Evolutionary conservation across 2,329 filamentous ascomycete species (phyloP), one percentile per base, ranked within the genome.

Genomic region (Talaromyces piceae): DNA sequence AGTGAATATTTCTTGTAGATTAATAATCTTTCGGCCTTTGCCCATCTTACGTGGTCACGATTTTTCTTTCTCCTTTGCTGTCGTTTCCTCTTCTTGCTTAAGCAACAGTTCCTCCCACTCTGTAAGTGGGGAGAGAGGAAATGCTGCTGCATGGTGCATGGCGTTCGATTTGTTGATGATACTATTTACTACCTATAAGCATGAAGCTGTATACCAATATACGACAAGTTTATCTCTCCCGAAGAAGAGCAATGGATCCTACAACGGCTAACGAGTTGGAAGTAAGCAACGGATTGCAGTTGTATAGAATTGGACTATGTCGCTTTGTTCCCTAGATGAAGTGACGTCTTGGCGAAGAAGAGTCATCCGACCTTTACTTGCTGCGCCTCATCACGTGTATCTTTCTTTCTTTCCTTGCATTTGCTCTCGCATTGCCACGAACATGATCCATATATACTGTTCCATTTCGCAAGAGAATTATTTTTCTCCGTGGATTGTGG

Each of bases 1-100:
- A 73, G 72, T 61, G 72, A 75, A 62, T 75, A 75, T 60, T 75
- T 75, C 54, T 59, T 73, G 63, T 73, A 69, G 46, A 49, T 31
- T 45, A 27, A 50, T 41, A 45, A 13, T 22, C 22, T 20, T 26
- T 45, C 37, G 28, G n/a, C 26, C 44, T 37, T 4, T 27, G 27
- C 28, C 22, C 39, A 31, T 46, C 31, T 53, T 33, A 53, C 47
- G 41, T 26, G 41, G 41, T 26, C 47, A 53, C 43, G 46, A 53
- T 53, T 46, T n/a, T 51, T 37, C 41, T 46, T 23, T 50, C 11
- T 45, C 25, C 41, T 47, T 25, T 45, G n/a, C n/a, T n/a, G n/a
- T n/a, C n/a, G n/a, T n/a, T n/a, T n/a, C n/a, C n/a, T 41, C 27
- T 52, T 22, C 20, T 33, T 22, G 37, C 20, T 18, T 20, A 8